These are phyloP conservation scores for Paraconiothyrium brasiliense DNA, from an alignment of 2,329 filamentous ascomycete genomes.

Conservation along the genomic window DNA sequence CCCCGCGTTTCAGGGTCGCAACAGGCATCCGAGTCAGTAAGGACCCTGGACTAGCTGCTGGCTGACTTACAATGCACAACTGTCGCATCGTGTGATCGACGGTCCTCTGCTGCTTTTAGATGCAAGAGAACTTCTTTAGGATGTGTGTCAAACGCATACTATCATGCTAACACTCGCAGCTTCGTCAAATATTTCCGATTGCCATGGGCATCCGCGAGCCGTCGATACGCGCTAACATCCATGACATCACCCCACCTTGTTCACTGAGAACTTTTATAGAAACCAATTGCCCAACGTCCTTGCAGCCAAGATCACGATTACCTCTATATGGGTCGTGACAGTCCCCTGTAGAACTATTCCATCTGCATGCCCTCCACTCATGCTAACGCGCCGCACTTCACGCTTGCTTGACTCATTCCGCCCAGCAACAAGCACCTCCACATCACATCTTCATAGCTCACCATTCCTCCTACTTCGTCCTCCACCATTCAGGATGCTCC, in stretches of 20 bases:
- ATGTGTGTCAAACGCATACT: neutral
- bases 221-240: constrained; percentile 13
- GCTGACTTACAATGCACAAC: neutral
- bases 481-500: constrained; percentile 31
- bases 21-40: constrained; percentile 1
- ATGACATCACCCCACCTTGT: constrained; percentile 22
- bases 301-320: neutral
- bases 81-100: neutral
- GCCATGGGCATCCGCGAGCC: no score
- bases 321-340: neutral
- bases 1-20: constrained; percentile 11
- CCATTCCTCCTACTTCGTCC: neutral
- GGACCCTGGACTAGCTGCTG: constrained; percentile 4
- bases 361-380: neutral
- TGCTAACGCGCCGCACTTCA: constrained; percentile 5
- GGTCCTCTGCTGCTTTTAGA: neutral
- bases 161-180: neutral
- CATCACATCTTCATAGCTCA: neutral
- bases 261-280: neutral
- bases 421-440: neutral
- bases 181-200: neutral
- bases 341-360: neutral
- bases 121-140: neutral
- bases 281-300: neutral
- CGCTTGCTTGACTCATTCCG: constrained; percentile 5